Evolutionary conservation across 2,329 filamentous ascomycete genomes (phyloP), one percentile per base, ranked within the genome.

Genomic region (Penicillium sp.): DNA sequence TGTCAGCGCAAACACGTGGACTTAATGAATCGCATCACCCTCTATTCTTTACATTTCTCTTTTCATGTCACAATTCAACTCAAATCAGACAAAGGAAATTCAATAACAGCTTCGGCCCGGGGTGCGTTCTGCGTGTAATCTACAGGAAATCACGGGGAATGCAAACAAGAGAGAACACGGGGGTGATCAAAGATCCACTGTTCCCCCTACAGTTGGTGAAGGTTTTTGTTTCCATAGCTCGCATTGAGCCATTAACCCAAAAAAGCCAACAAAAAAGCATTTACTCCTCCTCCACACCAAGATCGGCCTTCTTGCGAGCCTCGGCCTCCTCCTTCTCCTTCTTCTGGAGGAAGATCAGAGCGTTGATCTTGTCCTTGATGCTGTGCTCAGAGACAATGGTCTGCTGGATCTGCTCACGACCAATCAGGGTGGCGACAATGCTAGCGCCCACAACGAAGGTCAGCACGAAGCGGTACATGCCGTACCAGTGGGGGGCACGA

Each of bases 391-490:
- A 59, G 58, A 58, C 58, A 49, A 71, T 55, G 60, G 64, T 72
- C 61, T 71, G 70, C 55, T 81, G 82, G 66, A 96, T 87, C 78
- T 93, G 89, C 69, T 92, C 89, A 61, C 93, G 87, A 41, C 91
- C 92, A 62, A 97, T 84, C 65, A 97, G 80, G 63, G 86, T 94
- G 66, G 91, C 79, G 43, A 95, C 87, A 66, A 97, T 94, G 62
- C 89, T 88, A 44, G 86, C 81, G 40, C 94, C 93, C 31, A 96
- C 93, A 60, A 97, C 84, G 74, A 93, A 94, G 2, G 94, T 97
- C 67, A 97, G 82, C 9, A 96, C 88, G 76, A 96, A 97, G 36
- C 94, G 91, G 80, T 97, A 97, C 51, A 88, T 90, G 60, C 83
- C 84, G 75, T 96, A 97, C 93, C 93, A 97, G 39, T 82, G 73